These are phyloP conservation scores for Linnemannia elongata DNA, from an alignment of 192 early-diverging fungal species.

Conservation along the genomic window DNA sequence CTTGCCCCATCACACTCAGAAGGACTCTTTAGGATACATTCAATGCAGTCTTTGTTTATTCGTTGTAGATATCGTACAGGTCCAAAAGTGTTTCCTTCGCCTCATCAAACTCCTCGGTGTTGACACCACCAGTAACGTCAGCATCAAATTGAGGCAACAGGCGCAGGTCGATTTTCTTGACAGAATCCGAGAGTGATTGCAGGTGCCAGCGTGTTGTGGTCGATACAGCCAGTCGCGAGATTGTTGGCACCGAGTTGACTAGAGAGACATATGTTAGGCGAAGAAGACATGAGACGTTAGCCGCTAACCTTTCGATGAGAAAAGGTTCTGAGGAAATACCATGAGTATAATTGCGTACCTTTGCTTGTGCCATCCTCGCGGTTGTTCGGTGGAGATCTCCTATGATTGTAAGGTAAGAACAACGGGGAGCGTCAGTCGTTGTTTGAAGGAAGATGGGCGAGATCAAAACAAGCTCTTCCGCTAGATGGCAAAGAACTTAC, in stretches of 20 bases:
- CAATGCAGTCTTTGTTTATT: constrained; percentile 7
- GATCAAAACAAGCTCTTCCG: background rate
- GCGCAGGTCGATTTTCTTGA: constrained; percentile 30
- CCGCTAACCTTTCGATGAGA: too few relatives aligned
- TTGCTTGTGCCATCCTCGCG: constrained; percentile 48
- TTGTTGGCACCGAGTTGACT: constrained; percentile 33
- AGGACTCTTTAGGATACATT: background rate
- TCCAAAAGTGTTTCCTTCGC: constrained; percentile 39
- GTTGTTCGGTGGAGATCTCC: constrained; percentile 15
- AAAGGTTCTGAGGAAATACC: background rate
- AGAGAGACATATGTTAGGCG: background rate
- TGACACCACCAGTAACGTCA: constrained; percentile 30
- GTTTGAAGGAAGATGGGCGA: background rate
- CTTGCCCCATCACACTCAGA: background rate
- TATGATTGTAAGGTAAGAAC: background rate
- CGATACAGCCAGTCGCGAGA: constrained; percentile 34
- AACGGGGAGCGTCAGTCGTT: background rate
- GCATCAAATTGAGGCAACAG: constrained; percentile 39
- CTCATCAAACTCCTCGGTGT: constrained; percentile 42
- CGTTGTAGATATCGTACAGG: constrained; percentile 53
- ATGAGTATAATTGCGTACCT: constrained; percentile 1
- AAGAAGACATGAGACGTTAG: background rate
- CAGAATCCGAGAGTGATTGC: constrained; percentile 39
- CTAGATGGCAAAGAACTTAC: background rate
- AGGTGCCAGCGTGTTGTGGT: constrained; percentile 49